These are phyloP conservation scores for Penicillium robsamsonii DNA, from an alignment of 495 filamentous ascomycete species.

Conservation along the genomic window DNA sequence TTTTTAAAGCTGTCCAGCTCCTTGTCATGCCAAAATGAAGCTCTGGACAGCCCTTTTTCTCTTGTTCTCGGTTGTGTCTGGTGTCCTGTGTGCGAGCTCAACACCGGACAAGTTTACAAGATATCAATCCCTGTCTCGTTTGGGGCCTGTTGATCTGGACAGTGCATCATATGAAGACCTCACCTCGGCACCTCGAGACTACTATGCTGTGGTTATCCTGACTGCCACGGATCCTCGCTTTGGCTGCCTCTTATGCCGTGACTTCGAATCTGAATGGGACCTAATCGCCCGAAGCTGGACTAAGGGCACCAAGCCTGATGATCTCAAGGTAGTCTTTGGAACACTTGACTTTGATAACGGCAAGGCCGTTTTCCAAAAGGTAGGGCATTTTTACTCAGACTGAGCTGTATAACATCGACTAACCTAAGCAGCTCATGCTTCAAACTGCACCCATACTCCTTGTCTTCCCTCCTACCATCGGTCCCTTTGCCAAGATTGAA, in stretches of 20 bases:
- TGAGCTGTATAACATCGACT: neutral
- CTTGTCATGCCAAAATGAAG: constrained; percentile 47
- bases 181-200: constrained; percentile 75
- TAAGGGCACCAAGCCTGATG: constrained; percentile 70
- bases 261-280: constrained; percentile 95
- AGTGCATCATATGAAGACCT: constrained; percentile 73
- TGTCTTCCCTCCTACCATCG: constrained; percentile 82
- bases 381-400: constrained; percentile 33
- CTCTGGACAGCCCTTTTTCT: constrained; percentile 54
- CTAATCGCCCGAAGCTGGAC: constrained; percentile 84
- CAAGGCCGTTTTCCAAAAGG: constrained; percentile 82
- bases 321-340: constrained; percentile 72
- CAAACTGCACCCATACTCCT: constrained; percentile 92
- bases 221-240: constrained; percentile 84
- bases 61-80: constrained; percentile 50
- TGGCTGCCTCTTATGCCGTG: constrained; percentile 81
- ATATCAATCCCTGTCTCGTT: constrained; percentile 66
- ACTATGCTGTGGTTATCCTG: constrained; percentile 76
- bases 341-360: constrained; percentile 89
- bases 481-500: constrained; percentile 73
- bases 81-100: constrained; percentile 29
- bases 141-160: constrained; percentile 69
- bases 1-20: constrained; percentile 2
- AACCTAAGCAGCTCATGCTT: constrained; percentile 67
- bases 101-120: constrained; percentile 55